phyloP scores from a whole-genome alignment of 345 rosid species.

The Eucalyptus pumila region DNA sequence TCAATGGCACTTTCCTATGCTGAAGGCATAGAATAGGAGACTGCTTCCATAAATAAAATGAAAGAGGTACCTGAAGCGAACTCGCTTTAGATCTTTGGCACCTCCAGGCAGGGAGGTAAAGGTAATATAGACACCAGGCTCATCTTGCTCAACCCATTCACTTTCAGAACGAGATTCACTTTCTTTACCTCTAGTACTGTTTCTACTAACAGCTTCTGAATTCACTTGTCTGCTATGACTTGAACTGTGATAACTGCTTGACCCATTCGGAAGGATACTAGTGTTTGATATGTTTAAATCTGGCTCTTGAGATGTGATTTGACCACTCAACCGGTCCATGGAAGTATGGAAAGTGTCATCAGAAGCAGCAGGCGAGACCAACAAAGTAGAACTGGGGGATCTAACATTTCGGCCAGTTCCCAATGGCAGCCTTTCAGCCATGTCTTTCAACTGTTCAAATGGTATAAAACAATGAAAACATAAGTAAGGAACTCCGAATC shows the following conservation, averaged over 20 bases:
- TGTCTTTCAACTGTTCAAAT: slow-evolving; percentile 25
- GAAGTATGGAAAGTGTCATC: slow-evolving; percentile 27
- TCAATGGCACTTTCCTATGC: background rate
- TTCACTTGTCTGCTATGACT: slow-evolving; percentile 42
- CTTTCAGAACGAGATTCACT: slow-evolving; percentile 47
- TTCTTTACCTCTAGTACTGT: slow-evolving; percentile 51
- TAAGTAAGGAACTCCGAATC: background rate
- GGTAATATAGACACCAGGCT: slow-evolving; percentile 94
- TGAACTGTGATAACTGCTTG: slow-evolving; percentile 22
- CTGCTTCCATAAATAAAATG: background rate
- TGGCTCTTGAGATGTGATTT: slow-evolving; percentile 16
- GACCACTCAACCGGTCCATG: slow-evolving; percentile 30
- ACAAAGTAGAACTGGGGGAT: slow-evolving; percentile 35
- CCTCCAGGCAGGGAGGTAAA: slow-evolving; percentile 82
- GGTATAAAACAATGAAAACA: background rate
- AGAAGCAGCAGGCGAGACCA: slow-evolving; percentile 46
- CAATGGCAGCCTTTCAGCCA: slow-evolving; percentile 90
- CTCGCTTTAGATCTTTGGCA: slow-evolving; percentile 90
- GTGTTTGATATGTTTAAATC: slow-evolving; percentile 30
- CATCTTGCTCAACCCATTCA: slow-evolving; percentile 98
- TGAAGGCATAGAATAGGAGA: background rate
- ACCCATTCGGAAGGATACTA: slow-evolving; percentile 37
- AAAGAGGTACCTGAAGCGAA: slow-evolving; percentile 81
- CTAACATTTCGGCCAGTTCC: slow-evolving; percentile 40
- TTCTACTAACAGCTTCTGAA: slow-evolving; percentile 46